Evolutionary conservation across 1,139 yeast genomes (phyloP), one percentile per base, ranked within the genome.

Genomic region (Blastobotrys apis): DNA sequence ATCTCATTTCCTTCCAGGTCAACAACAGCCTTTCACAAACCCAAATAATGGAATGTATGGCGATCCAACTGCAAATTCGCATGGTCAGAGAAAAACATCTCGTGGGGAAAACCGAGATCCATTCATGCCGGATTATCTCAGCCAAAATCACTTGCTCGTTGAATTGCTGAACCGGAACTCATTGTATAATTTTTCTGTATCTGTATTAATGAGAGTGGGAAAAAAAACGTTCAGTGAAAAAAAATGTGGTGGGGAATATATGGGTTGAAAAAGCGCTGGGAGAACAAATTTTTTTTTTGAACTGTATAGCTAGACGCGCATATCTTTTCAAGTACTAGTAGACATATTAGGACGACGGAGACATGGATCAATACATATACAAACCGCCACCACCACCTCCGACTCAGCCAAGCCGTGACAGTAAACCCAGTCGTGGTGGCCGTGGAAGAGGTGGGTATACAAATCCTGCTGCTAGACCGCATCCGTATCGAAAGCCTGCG

Each of bases 381-480:
- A 59, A 58, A 5, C 68, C 67, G 23, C 67, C 68, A 2, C 68
- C 68, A 5, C 65, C 67, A 1, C 64, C 66, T 4, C 54, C 62
- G 1, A 50, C 57, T 3, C 33, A 5, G n/a, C 48, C 20, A 47
- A 41, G 9, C 8, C 31, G 22, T 22, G 25, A 16, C 19, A 26
- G n/a, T 9, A 15, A 26, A 3, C 20, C 13, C 12, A n/a, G 32
- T 4, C 16, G n/a, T 6, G 32, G 32, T 17, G 16, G 26, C 16
- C 15, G 32, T 21, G n/a, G n/a, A n/a, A n/a, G n/a, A n/a, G n/a
- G n/a, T n/a, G n/a, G n/a, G n/a, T n/a, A n/a, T n/a, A n/a, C n/a
- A n/a, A n/a, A n/a, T n/a, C n/a, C n/a, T n/a, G n/a, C n/a, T n/a
- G n/a, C n/a, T n/a, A n/a, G n/a, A 36, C 31, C 34, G 20, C 41